These are phyloP conservation scores for Parachaetomium inaequale DNA, from an alignment of 495 filamentous ascomycete genomes.

Conservation along the genomic window DNA sequence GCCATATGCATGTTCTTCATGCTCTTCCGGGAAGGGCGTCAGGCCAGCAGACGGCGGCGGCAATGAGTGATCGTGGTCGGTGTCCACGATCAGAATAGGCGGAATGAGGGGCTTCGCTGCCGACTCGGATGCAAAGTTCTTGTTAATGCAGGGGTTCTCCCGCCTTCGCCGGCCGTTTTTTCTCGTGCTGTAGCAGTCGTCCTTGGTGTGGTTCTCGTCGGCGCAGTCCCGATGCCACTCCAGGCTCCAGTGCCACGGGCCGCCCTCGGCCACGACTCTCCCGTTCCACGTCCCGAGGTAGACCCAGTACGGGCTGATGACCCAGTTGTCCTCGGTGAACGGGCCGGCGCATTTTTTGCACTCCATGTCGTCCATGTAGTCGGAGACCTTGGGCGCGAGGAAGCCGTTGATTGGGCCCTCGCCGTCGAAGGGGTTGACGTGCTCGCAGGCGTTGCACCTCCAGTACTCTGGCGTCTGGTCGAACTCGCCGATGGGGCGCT, in stretches of 20 bases:
- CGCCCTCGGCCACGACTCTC: slow-evolving; percentile 19
- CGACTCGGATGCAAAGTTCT: slow-evolving; percentile 1
- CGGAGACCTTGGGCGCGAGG: slow-evolving; percentile 15
- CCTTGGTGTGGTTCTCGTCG: slow-evolving; percentile 13
- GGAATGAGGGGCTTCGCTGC: not conserved
- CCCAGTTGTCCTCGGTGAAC: slow-evolving; percentile 24
- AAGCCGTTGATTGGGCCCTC: slow-evolving; percentile 18
- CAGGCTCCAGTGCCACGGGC: slow-evolving; percentile 25
- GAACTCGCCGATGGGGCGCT: slow-evolving; percentile 19
- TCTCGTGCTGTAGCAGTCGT: slow-evolving; percentile 18
- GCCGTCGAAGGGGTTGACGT: slow-evolving; percentile 21
- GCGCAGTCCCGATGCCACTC: slow-evolving; percentile 21
- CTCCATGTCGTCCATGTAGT: slow-evolving; percentile 13
- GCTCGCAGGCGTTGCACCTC: slow-evolving; percentile 20
- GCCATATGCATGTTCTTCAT: not conserved
- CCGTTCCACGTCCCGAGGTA: slow-evolving; percentile 28
- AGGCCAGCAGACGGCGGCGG: slow-evolving; percentile 12
- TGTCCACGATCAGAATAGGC: slow-evolving; percentile 1
- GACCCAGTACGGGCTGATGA: slow-evolving; percentile 22
- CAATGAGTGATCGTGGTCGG: slow-evolving; percentile 2
- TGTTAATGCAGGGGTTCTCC: slow-evolving; percentile 24
- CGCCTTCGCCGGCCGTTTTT: slow-evolving; percentile 19
- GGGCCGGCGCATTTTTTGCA: slow-evolving; percentile 14
- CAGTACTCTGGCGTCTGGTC: slow-evolving; percentile 26
- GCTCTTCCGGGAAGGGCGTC: slow-evolving; percentile 4